Base-by-base conservation (phyloP, 257 asterid species). In the Gynochthodes officinalis region DNA sequence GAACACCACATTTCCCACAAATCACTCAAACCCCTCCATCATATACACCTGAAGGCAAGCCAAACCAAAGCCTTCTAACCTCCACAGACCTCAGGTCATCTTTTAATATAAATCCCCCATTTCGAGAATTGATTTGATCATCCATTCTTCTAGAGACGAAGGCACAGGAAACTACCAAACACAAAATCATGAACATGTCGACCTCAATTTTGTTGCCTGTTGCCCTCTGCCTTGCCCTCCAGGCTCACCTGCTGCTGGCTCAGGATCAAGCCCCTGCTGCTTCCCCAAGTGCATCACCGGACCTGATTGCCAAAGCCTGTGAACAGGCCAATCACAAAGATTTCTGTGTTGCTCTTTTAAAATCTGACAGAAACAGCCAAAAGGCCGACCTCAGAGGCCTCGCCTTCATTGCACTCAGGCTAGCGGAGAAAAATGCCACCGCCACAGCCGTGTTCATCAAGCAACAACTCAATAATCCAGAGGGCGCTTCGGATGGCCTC, bases 331-430 rank as follows among this genome's bases (percentile, higher is more conserved):
- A 13, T 1, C 76, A 65, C 15, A 74, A 74, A 32, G 25, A 10
- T 3, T 57, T 27, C 21, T 80, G 84, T 55, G 21, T 58, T 7
- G 15, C 14, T 9, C 33, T 77, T 6, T 23, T 80, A 10, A 46
- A 37, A 1, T 64, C 80, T 10, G 78, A 76, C 43, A 61, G 25
- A 10, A 62, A 23, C n/a, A 62, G 69, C 69, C 42, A 42, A 18
- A 69, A 52, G 4, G 54, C 76, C 18, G 75, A 68, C 62, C 44
- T 76, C 2, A 70, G 68, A 65, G 78, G 76, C 33, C 69, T 80
- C 2, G 84, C 84, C 23, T 76, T 63, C 57, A 72, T 76, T 35
- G 76, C 79, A 18, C 67, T 80, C 11, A 70, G 66, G 28, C 19
- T 16, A 0, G 78, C 58, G 1, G 77, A 69, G 74, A 69, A 65